Base-by-base conservation (phyloP, 208 protist species). In the Crithidia fasciculata region DNA sequence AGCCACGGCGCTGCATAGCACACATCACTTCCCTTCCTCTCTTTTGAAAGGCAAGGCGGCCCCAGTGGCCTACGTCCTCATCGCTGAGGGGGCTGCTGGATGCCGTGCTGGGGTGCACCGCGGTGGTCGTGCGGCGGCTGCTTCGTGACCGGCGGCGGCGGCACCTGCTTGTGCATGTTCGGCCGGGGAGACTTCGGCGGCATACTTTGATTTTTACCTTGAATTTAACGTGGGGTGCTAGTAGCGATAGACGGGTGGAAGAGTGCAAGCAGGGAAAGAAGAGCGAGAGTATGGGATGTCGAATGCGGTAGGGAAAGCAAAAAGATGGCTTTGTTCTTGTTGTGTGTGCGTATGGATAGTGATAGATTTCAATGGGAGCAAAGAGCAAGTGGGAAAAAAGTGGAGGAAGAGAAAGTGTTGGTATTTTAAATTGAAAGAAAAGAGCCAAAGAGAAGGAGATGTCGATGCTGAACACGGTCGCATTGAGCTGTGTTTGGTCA, bases 21-120 rank as follows among this genome's bases (percentile, higher is more conserved):
- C n/a, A n/a, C n/a, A n/a, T n/a, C n/a, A n/a, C n/a, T n/a, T n/a
- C n/a, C n/a, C n/a, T n/a, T n/a, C n/a, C n/a, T n/a, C n/a, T n/a
- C n/a, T n/a, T n/a, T n/a, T n/a, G n/a, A n/a, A n/a, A n/a, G n/a
- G n/a, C n/a, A n/a, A n/a, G n/a, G n/a, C n/a, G n/a, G n/a, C n/a
- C n/a, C n/a, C n/a, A n/a, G 44, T 49, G 8, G 44, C 10, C 44
- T 6, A 49, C 8, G 44, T 16, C 18, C 28, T 58, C 19, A 58
- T 39, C 54, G 54, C 54, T 58, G 54, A 28, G 54, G 54, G 18
- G 54, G 54, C 54, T 58, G 54, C 54, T 58, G 54, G 54, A 58
- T 58, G 19, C 18, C 6, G 54, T 58, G 54, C 4, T 58, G 54
- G 3, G 54, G 54, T 5, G 15, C 19, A 58, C 54, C 54, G 54